phyloP scores from a whole-genome alignment of 192 early-diverging fungal genomes.

The Coemansia sp. region DNA sequence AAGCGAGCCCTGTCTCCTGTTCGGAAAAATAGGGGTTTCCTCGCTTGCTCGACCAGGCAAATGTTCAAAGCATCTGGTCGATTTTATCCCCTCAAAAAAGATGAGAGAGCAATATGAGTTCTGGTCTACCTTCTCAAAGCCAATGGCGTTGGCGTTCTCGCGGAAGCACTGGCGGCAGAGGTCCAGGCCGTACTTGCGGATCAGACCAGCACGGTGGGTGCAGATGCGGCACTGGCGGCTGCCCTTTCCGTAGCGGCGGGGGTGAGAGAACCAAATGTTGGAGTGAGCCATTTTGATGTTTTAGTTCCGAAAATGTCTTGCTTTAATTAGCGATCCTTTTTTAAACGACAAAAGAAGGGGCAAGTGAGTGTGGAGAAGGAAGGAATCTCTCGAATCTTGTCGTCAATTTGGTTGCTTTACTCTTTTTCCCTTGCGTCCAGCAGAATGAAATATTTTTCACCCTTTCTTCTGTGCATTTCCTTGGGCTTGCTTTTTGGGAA shows the following conservation, averaged over 20 bases:
- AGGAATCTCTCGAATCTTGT: not conserved
- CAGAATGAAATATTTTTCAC: conserved; percentile 1
- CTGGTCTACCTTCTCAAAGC: conserved; percentile 90
- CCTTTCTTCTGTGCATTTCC: not conserved
- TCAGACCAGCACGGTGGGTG: conserved; percentile 98
- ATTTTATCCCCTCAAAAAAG: not conserved
- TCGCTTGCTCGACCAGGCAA: conserved; percentile 23
- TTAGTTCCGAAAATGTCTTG: conserved; percentile 8
- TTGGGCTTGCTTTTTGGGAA: not conserved
- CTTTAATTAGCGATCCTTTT: conserved; percentile 7
- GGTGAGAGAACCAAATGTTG: conserved; percentile 97
- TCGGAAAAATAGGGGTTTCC: conserved; percentile 30
- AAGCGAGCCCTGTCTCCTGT: conserved; percentile 29
- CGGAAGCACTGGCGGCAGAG: conserved; percentile 99
- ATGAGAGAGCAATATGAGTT: not conserved
- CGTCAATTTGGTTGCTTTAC: conserved; percentile 3
- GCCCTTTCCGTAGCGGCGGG: conserved; percentile 96
- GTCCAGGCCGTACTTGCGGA: conserved; percentile 99
- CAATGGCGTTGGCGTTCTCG: conserved; percentile 97
- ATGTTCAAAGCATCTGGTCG: conserved; percentile 6
- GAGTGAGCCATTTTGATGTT: conserved; percentile 90
- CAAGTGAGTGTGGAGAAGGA: conserved; percentile 14
- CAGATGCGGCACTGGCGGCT: conserved; percentile 99
- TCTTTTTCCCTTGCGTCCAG: not conserved
- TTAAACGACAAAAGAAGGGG: conserved; percentile 20